phyloP scores from a whole-genome alignment of 495 filamentous ascomycete genomes.

The Tuber indicum region DNA sequence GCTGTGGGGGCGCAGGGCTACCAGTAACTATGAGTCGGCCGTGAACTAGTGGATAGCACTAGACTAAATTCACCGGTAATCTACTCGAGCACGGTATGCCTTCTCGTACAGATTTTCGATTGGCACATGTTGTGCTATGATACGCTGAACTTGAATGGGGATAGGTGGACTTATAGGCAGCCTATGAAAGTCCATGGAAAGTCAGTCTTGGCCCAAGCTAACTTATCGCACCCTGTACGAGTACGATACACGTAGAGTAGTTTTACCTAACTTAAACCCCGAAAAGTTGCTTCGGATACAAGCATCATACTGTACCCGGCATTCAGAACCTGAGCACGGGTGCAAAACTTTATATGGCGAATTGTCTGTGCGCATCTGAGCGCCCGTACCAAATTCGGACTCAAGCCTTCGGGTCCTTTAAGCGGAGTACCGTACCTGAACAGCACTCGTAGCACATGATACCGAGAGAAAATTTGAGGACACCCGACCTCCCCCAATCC shows the following conservation, averaged over 20 bases:
- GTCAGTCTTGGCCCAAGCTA: neutral
- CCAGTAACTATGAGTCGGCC: neutral
- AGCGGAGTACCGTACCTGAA: too few relatives aligned
- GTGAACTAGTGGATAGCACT: neutral
- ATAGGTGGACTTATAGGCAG: neutral
- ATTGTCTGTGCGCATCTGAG: too few relatives aligned
- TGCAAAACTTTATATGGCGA: too few relatives aligned
- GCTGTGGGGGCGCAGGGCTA: neutral
- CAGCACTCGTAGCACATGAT: neutral
- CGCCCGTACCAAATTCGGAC: too few relatives aligned
- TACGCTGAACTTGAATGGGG: neutral
- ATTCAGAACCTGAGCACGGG: too few relatives aligned
- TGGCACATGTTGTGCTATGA: neutral
- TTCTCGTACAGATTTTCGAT: neutral
- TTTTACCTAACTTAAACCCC: neutral
- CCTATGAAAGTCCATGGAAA: neutral
- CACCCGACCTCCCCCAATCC: neutral
- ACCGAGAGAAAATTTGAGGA: neutral
- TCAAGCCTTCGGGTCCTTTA: too few relatives aligned
- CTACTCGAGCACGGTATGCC: neutral
- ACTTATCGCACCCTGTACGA: too few relatives aligned
- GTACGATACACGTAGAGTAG: too few relatives aligned
- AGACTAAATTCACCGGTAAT: too few relatives aligned
- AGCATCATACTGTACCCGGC: too few relatives aligned
- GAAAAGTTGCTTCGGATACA: too few relatives aligned